Evolutionary conservation across 2,329 filamentous ascomycete species (phyloP).

Genomic region (Fusarium stilboides): DNA sequence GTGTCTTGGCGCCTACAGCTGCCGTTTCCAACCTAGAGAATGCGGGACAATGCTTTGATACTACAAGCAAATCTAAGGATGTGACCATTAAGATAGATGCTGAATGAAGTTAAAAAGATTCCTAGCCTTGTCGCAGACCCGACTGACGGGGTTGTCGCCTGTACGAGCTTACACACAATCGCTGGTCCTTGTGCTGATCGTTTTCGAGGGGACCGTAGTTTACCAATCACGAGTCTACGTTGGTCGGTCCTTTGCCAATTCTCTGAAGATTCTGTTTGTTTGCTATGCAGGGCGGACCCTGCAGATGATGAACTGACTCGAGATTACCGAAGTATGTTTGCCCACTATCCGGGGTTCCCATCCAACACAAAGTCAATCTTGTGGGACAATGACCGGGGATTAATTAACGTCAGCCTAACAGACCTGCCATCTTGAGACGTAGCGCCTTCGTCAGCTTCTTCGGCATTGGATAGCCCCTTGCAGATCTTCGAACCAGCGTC

Average conservation of each 20-base stretch:
- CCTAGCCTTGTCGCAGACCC: neutral
- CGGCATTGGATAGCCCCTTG: neutral
- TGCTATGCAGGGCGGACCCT: neutral
- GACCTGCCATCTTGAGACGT: conserved; percentile 4
- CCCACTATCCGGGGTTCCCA: neutral
- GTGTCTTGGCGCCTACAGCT: neutral
- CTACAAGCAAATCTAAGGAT: neutral
- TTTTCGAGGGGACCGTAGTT: neutral
- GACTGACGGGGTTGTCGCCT: neutral
- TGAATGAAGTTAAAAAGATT: neutral
- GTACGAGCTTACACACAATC: neutral
- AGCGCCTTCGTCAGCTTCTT: neutral
- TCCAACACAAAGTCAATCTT: conserved; percentile 4
- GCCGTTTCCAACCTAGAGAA: neutral
- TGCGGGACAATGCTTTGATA: neutral
- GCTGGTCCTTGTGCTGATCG: neutral
- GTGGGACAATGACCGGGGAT: neutral
- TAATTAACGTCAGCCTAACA: neutral
- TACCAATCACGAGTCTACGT: neutral
- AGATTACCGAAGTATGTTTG: conserved; percentile 10
- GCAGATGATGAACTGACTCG: no score
- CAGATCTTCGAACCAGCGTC: conserved; percentile 12
- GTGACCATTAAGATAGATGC: neutral
- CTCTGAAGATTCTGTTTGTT: neutral
- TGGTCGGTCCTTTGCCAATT: neutral